Evolutionary conservation across 345 rosid genomes (phyloP), one percentile per base, ranked within the genome.

Genomic region (Eucalyptus marginata): DNA sequence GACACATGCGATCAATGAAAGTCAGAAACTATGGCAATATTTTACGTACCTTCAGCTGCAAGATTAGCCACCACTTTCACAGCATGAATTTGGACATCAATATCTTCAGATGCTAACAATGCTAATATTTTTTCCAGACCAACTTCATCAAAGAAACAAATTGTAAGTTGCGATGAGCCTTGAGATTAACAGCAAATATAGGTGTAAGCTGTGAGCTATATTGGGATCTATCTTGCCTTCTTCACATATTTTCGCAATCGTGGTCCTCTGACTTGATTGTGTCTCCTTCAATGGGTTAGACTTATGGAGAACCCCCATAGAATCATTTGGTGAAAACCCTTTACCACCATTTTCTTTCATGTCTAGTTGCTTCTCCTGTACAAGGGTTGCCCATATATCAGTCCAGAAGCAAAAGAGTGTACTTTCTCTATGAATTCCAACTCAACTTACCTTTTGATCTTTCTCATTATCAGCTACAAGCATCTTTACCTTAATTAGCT

Each of bases 21-120:
- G 24, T 83, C 31, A 86, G 44, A 84, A 46, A 43, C 8, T 29
- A 52, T 15, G 40, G 86, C 86, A 84, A 52, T 88, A 89, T 47
- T 87, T 88, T 64, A 87, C 40, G 40, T 89, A 96, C 99, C 99
- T 96, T 97, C 99, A 59, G 98, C 98, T 46, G 99, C 99, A 89
- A 97, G 96, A 93, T 97, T 97, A 71, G 99, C 99, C 89, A 97
- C 95, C 88, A 96, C 97, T 93, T 97, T 97, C 84, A 96, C 97
- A 15, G 97, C 99, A 92, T 96, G 99, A 88, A 93, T 95, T 93
- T 96, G 99, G 90, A 97, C 96, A 80, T 96, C 98, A 31, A 90
- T 68, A 90, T 97, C 99, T 90, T 96, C 98, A 90, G 99, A 97
- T 88, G 92, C 86, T 89, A 96, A 91, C 89, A 96, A 90, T 56